These are phyloP conservation scores for Sugiyamaella marilandica DNA, from an alignment of 805 yeast genomes.

Conservation along the genomic window DNA sequence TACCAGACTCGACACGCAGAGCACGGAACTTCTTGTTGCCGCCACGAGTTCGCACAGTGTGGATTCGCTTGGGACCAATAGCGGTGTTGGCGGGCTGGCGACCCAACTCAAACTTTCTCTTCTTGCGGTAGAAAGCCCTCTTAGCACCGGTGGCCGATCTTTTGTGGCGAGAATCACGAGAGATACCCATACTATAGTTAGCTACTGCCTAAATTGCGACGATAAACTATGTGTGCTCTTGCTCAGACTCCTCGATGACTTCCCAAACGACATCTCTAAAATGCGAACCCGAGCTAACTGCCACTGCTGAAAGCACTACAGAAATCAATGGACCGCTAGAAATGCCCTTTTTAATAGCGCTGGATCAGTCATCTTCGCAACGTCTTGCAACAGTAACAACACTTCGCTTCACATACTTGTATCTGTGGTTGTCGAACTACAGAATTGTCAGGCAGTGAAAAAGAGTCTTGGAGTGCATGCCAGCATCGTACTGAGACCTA, in stretches of 20 bases:
- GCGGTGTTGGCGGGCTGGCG: slow-evolving; percentile 99
- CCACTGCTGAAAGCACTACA: background rate
- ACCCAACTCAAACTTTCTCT: slow-evolving; percentile 99
- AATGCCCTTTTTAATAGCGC: background rate
- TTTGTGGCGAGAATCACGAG: slow-evolving; percentile 99
- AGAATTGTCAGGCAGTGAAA: slow-evolving; percentile 1
- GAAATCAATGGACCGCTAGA: background rate
- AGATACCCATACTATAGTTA: slow-evolving; percentile 88
- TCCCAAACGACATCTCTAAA: background rate
- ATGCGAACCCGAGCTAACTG: background rate
- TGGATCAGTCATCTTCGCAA: no score
- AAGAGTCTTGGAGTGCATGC: slow-evolving; percentile 1
- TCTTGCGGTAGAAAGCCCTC: slow-evolving; percentile 99
- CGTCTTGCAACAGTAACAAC: no score
- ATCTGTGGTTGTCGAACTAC: slow-evolving; percentile 5
- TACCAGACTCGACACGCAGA: slow-evolving; percentile 93
- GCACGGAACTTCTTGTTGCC: slow-evolving; percentile 99
- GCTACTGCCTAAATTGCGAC: background rate
- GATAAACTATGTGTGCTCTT: background rate
- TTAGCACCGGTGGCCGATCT: slow-evolving; percentile 99
- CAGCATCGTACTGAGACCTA: background rate
- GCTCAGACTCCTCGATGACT: background rate
- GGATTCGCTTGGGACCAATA: slow-evolving; percentile 98
- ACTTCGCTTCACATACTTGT: background rate
- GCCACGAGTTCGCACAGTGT: slow-evolving; percentile 99